A percentile compares a stretch with the other conserved stretches of the same genome.
phyloP scores from a whole-genome alignment of 2,329 filamentous ascomycete species.

The Nemania sp. region DNA sequence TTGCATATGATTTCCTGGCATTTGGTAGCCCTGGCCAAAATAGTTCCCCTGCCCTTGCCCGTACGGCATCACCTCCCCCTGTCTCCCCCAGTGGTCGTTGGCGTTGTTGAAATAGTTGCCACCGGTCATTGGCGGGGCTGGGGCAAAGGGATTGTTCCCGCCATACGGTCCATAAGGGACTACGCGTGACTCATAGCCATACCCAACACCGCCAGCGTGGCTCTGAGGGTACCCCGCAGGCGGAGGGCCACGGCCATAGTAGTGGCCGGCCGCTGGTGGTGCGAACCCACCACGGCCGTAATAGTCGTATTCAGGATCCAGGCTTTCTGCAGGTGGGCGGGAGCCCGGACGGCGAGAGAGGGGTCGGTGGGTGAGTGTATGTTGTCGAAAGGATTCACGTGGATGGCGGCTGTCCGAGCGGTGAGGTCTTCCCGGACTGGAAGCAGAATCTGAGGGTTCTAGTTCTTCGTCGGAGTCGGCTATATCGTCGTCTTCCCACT shows the following conservation, averaged over 20 bases:
- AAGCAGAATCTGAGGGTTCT: constrained; percentile 64
- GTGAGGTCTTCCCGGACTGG: constrained; percentile 44
- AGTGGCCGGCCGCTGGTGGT: constrained; percentile 34
- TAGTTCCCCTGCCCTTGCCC: constrained; percentile 44
- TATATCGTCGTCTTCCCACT: constrained; percentile 32
- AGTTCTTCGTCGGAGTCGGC: constrained; percentile 50
- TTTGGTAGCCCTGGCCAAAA: constrained; percentile 40
- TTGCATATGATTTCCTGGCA: constrained; percentile 56
- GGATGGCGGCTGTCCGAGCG: constrained; percentile 42
- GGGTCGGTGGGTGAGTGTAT: constrained; percentile 40
- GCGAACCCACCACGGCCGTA: constrained; percentile 46
- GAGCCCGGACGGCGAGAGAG: constrained; percentile 34
- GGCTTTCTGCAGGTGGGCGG: constrained; percentile 57
- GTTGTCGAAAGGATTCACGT: constrained; percentile 44
- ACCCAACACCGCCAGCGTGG: constrained; percentile 52
- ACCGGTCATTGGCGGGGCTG: constrained; percentile 32
- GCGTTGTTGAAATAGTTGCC: constrained; percentile 46
- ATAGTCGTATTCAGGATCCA: constrained; percentile 68
- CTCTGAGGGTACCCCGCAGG: constrained; percentile 52
- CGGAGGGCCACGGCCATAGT: constrained; percentile 42
- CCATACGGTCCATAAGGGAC: constrained; percentile 49
- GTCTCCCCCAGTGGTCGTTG: constrained; percentile 39
- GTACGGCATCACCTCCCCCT: constrained; percentile 44
- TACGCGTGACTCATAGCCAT: constrained; percentile 50
- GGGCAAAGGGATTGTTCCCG: constrained; percentile 42